These are phyloP conservation scores for Globisporangium polare DNA, from an alignment of 352 stramenopile species.

Conservation along the genomic window DNA sequence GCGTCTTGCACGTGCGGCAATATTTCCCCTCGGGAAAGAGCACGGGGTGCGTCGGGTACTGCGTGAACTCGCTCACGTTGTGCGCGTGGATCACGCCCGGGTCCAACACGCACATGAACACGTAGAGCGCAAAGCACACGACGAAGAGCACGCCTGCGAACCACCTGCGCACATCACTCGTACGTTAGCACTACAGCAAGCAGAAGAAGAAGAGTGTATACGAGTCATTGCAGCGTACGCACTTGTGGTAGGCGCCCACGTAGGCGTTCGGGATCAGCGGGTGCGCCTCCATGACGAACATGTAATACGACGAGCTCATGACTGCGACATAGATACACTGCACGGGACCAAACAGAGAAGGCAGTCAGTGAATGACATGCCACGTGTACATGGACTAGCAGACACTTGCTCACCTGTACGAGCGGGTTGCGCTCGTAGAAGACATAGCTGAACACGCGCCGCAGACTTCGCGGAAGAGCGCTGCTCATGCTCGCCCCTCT, in stretches of 20 bases:
- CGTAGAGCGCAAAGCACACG: conserved; percentile 54
- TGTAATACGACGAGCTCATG: conserved; percentile 62
- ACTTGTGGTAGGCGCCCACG: conserved; percentile 63
- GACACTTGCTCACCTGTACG: conserved; percentile 37
- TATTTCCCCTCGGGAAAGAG: conserved; percentile 78
- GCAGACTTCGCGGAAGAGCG: conserved; percentile 6
- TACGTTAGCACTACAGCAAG: not conserved
- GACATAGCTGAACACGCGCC: conserved; percentile 50
- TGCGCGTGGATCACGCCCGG: conserved; percentile 65
- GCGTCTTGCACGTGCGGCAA: conserved; percentile 84
- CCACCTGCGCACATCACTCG: conserved; percentile 24
- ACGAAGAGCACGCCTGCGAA: conserved; percentile 50
- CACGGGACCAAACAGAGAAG: not conserved
- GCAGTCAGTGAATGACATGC: not conserved
- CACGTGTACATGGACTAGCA: not conserved
- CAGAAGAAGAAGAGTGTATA: not conserved
- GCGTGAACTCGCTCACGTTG: conserved; percentile 46
- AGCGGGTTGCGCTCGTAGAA: conserved; percentile 65
- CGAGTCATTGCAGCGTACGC: not conserved
- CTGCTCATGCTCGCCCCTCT: conserved; percentile 18
- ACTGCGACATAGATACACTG: conserved; percentile 73
- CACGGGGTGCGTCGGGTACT: conserved; percentile 76
- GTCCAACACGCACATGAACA: conserved; percentile 62
- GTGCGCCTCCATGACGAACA: conserved; percentile 68
- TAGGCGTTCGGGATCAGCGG: conserved; percentile 59